Base-by-base conservation (phyloP, 441 rosid genomes). In the Flueggea neowawraea region DNA sequence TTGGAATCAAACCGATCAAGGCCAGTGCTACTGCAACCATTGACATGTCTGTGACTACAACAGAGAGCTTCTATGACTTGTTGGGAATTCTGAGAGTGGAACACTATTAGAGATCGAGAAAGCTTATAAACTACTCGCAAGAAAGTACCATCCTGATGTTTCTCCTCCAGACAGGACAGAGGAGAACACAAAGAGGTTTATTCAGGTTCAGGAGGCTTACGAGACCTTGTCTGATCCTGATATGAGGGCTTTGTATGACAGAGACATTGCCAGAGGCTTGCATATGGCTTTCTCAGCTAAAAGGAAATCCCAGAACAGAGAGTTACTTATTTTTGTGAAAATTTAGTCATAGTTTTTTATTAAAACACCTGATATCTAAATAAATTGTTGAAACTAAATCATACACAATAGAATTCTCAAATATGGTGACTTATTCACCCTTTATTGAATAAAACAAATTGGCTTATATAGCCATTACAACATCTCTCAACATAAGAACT, bases 101-200 rank as follows among this genome's bases (percentile, higher is more conserved):
- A 64, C 77, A 12, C 32, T 66, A 15, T 60, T 56, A 22, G 84
- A 80, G 50, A 76, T 80, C 54, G 76, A 80, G 66, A 72, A 71
- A 58, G 81, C 81, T 32, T 80, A 80, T 69, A 80, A 74, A 79
- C 72, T 69, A 65, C 69, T 80, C 11, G 84, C 75, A 6, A 57
- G 73, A 62, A 76, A 66, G 66, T 80, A 76, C 61, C 84, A 80
- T 50, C 84, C 81, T 0, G 81, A 80, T 48, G 81, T 80, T n/a
- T 76, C 84, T 12, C 79, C 84, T 0, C 73, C 79, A 15, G 77
- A 54, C 47, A 65, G 66, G 16, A 57, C 57, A 45, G 73, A 69
- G 53, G 79, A 74, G 73, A 22, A 76, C 62, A 80, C 84, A 7
- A 64, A 55, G 64, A 62, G 64, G 60, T 80, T 77, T 54, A 77